Evolutionary conservation across 352 stramenopile genomes (phyloP), one percentile per base, ranked within the genome.

Genomic region (Pelagophyceae sp.): DNA sequence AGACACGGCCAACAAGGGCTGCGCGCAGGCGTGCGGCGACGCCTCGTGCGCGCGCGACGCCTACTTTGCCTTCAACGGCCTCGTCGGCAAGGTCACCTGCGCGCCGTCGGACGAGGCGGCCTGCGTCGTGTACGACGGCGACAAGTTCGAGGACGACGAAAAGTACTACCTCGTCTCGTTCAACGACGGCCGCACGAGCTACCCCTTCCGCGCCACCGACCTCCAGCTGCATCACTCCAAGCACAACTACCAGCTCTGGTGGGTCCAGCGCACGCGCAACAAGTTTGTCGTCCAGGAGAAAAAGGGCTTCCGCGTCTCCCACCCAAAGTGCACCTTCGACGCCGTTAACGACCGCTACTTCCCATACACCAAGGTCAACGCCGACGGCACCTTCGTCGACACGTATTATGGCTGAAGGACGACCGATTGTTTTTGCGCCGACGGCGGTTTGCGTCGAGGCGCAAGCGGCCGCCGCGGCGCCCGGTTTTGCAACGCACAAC

Each of bases 181-280:
- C 77, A 89, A 88, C 78, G 60, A 87, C 76, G 82, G 83, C 23
- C 45, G 85, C 23, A 85, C 85, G 38, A 51, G 75, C 38, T 89
- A 89, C 81, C 80, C 71, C 29, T 89, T 88, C 80, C 61, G 72
- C 60, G 75, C 76, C 45, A 65, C 80, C 31, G 82, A 88, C 31
- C 40, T 86, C 19, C 79, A 86, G 61, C 78, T 85, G 45, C 72
- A 86, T 0, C 83, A 86, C 65, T 79, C 82, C 45, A 69, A 81
- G 38, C 72, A 81, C 27, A 89, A 86, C 71, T 88, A 88, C 72
- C 78, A 88, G 81, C 54, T 89, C 37, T 89, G 81, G 83, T 87
- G 80, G 78, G 83, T 87, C 6, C 77, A 85, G 69, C n/a, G 83
- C 58, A 88, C 85, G 63, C 76, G 78, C 31, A 84, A 82, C 79